Conservation (phyloP, 192 early-diverging fungal species). For the Helicostylum pulchrum region DNA sequence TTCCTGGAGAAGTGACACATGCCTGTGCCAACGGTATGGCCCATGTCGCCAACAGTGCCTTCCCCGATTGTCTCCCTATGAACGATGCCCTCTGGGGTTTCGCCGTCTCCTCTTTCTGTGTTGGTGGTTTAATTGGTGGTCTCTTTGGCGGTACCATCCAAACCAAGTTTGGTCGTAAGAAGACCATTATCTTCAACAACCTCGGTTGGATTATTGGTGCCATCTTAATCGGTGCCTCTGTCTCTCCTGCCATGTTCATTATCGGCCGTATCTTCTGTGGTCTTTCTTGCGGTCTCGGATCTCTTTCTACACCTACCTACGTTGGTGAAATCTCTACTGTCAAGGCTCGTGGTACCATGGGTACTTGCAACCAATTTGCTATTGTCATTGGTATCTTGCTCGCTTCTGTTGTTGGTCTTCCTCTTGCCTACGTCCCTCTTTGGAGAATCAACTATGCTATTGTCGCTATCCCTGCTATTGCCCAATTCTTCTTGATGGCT, state of each 20-base stretch:
- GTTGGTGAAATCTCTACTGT: conserved; percentile 78
- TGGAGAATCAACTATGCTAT: conserved; percentile 74
- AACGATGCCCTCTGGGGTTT: conserved; percentile 38
- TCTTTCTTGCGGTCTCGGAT: conserved; percentile 68
- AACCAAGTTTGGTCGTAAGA: conserved; percentile 46
- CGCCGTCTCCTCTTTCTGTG: conserved; percentile 43
- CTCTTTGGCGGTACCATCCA: conserved; percentile 49
- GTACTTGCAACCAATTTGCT: conserved; percentile 73
- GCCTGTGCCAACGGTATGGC: conserved; percentile 14
- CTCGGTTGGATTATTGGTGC: conserved; percentile 65
- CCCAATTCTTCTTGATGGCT: conserved; percentile 58
- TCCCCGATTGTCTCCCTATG: conserved; percentile 40
- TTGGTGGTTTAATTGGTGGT: conserved; percentile 57
- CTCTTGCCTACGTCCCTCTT: conserved; percentile 53
- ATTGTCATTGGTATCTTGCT: conserved; percentile 79
- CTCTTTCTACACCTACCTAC: conserved; percentile 60
- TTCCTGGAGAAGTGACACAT: conserved; percentile 38
- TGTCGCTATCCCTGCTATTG: conserved; percentile 55
- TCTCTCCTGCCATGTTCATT: conserved; percentile 57
- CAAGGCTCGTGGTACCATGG: conserved; percentile 62
- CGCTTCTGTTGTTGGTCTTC: conserved; percentile 64
- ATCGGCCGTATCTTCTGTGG: conserved; percentile 74
- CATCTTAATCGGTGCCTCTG: conserved; percentile 60
- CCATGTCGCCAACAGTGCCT: not conserved
- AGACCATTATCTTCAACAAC: conserved; percentile 63